Evolutionary conservation across 352 stramenopile genomes (phyloP), one percentile per base, ranked within the genome.

Genomic region (Globisporangium cylindrosporum): DNA sequence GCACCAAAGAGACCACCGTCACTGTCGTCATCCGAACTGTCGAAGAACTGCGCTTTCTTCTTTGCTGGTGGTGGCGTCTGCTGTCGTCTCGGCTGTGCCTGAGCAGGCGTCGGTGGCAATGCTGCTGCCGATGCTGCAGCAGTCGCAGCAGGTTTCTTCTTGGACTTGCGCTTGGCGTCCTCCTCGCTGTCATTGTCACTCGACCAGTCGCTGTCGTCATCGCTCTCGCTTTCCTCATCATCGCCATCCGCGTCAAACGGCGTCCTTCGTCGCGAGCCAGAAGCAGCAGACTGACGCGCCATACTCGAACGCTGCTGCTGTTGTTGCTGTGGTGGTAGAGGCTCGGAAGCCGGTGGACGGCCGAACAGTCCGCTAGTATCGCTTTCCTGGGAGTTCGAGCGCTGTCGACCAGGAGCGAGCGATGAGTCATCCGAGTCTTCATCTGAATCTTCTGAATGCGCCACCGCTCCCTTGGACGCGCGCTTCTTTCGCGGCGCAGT

Each of bases 351-450:
- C 1, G 73, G 73, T 0, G 77, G 68, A 8, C 80, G 72, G 6
- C 82, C 82, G 71, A 90, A 92, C 20, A 90, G 59, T 8, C 82
- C 81, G 46, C 79, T 90, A 0, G 73, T 81, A 56, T 86, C 74
- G 49, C 80, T 89, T 53, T 90, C 81, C 7, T 83, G 73, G 0
- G 81, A 92, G 41, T 77, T 68, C 3, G 72, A 67, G 6, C 81
- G 79, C 51, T 62, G 64, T 68, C 79, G 63, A 1, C 64, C 54
- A 20, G 64, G 67, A 53, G 68, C 71, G 36, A 75, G 62, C 0
- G 71, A 77, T 29, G 76, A 81, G 18, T 66, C 71, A n/a, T 77
- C 72, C 0, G 78, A 82, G 36, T 79, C 74, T 5, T 73, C 81
- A 1, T 73, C 71, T 20, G 75, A 25, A 64, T 59, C 36, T 24